Evolutionary conservation across 1,284 basidiomycete species (phyloP).

Genomic region (Austroboletus olivaceoglutinosus): DNA sequence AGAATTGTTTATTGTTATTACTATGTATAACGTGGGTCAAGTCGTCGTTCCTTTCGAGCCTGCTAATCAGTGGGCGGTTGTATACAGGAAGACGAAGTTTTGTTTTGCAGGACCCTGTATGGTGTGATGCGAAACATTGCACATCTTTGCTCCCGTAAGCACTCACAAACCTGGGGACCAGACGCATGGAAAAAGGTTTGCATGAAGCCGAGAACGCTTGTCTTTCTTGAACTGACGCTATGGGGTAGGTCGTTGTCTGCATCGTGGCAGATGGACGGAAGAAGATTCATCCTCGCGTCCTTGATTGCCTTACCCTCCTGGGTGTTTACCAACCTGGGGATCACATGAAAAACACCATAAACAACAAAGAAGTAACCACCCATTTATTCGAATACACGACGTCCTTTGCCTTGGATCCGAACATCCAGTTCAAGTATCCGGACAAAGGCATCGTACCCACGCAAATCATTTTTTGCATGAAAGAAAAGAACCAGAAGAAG

Average conservation of each 20-base stretch:
- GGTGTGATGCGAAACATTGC: conserved; percentile 93
- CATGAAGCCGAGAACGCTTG: background rate
- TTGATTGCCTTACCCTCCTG: conserved; percentile 85
- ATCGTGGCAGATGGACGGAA: conserved; percentile 95
- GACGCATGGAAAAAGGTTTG: conserved; percentile 95
- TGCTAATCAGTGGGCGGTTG: conserved; percentile 39
- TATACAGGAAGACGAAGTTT: conserved; percentile 85
- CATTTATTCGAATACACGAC: conserved; percentile 97
- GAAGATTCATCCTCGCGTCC: conserved; percentile 88
- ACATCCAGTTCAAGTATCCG: conserved; percentile 90
- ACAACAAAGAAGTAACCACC: conserved; percentile 85
- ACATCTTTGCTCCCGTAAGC: conserved; percentile 90
- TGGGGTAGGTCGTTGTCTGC: conserved; percentile 80
- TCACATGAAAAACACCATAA: conserved; percentile 88
- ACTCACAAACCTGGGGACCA: conserved; percentile 93
- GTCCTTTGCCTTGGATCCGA: conserved; percentile 84
- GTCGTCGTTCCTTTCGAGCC: conserved; percentile 82
- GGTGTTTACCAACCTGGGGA: conserved; percentile 78
- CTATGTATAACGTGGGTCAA: conserved; percentile 84
- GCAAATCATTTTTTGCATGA: conserved; percentile 90
- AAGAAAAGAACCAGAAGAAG: conserved; percentile 95
- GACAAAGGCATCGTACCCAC: conserved; percentile 95
- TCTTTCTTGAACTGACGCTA: background rate
- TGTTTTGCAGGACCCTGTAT: conserved; percentile 93
- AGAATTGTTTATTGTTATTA: conserved; percentile 93